These are phyloP conservation scores for Plasmodium ovale DNA, from an alignment of 169 alveolate species.

Conservation along the genomic window DNA sequence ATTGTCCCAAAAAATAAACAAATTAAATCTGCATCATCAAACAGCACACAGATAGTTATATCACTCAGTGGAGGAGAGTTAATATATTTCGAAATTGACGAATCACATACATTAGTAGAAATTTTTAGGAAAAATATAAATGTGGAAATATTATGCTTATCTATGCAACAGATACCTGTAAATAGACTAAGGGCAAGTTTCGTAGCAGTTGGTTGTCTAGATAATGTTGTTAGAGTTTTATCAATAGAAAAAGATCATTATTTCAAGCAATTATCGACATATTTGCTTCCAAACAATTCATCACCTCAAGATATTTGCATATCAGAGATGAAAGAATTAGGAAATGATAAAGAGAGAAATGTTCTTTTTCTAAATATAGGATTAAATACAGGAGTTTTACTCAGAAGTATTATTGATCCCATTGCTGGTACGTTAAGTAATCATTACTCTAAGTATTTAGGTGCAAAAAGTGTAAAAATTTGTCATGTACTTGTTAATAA, in stretches of 20 bases:
- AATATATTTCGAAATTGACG: slow-evolving; percentile 95
- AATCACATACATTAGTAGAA: slow-evolving; percentile 90
- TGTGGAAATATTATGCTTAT: slow-evolving; percentile 92
- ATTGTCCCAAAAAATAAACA: slow-evolving; percentile 87
- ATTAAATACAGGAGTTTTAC: slow-evolving; percentile 95
- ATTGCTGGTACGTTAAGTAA: slow-evolving; percentile 96
- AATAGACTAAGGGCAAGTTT: slow-evolving; percentile 94
- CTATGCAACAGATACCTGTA: slow-evolving; percentile 91
- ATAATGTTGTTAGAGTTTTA: slow-evolving; percentile 94
- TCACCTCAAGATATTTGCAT: slow-evolving; percentile 89
- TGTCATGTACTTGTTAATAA: slow-evolving; percentile 80
- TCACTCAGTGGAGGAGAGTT: slow-evolving; percentile 94
- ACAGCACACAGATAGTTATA: slow-evolving; percentile 93
- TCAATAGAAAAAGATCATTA: slow-evolving; percentile 94
- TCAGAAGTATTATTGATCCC: slow-evolving; percentile 94
- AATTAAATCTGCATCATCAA: slow-evolving; percentile 93
- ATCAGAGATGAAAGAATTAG: slow-evolving; percentile 72
- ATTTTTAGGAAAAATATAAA: slow-evolving; percentile 84
- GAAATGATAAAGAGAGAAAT: slow-evolving; percentile 29
- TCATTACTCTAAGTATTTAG: slow-evolving; percentile 95
- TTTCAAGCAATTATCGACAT: slow-evolving; percentile 91
- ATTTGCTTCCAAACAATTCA: slow-evolving; percentile 92
- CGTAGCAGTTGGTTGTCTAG: slow-evolving; percentile 96
- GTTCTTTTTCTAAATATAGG: slow-evolving; percentile 94
- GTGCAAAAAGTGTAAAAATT: slow-evolving; percentile 94